Evolutionary conservation across 352 stramenopile genomes (phyloP).

Genomic region (Phytophthora brassicae): DNA sequence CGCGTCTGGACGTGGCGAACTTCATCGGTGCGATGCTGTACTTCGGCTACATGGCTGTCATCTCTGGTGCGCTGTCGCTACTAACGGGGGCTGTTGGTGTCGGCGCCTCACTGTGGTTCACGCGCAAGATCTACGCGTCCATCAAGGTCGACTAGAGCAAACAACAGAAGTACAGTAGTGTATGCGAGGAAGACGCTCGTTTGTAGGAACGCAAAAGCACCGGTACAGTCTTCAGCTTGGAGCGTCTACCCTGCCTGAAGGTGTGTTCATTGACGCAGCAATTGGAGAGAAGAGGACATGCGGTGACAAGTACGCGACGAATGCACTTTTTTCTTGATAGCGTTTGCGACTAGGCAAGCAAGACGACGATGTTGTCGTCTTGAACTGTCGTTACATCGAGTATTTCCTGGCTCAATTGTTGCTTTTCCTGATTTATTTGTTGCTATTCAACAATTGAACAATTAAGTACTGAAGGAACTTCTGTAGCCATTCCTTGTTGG

Average conservation of each 20-base stretch:
- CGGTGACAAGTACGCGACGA: slow-evolving; percentile 9
- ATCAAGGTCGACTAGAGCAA: slow-evolving; percentile 48
- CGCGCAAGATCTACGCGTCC: slow-evolving; percentile 96
- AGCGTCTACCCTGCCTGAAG: slow-evolving; percentile 4
- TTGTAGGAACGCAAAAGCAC: slow-evolving; percentile 16
- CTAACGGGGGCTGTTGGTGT: slow-evolving; percentile 97
- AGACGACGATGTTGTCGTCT: slow-evolving; percentile 17
- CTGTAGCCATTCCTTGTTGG: too few species aligned
- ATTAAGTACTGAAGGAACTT: too few species aligned
- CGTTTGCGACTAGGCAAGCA: slow-evolving; percentile 20
- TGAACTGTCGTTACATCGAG: slow-evolving; percentile 29
- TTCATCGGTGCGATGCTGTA: slow-evolving; percentile 93
- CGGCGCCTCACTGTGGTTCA: slow-evolving; percentile 98
- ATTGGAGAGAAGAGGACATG: too few species aligned
- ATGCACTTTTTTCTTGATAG: slow-evolving; percentile 33
- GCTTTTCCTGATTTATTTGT: slow-evolving; percentile 25
- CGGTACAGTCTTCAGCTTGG: slow-evolving; percentile 2
- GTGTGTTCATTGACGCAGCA: slow-evolving; percentile 3
- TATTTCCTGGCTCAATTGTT: slow-evolving; percentile 25
- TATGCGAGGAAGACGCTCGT: slow-evolving; percentile 11
- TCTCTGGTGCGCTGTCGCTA: slow-evolving; percentile 95
- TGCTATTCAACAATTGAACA: too few species aligned
- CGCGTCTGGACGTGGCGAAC: slow-evolving; percentile 93
- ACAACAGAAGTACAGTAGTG: not conserved
- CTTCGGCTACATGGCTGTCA: slow-evolving; percentile 99